Evolutionary conservation across 148 eudicot species (phyloP), one percentile per base, ranked within the genome.

Genomic region (Camellia lanceoleosa): DNA sequence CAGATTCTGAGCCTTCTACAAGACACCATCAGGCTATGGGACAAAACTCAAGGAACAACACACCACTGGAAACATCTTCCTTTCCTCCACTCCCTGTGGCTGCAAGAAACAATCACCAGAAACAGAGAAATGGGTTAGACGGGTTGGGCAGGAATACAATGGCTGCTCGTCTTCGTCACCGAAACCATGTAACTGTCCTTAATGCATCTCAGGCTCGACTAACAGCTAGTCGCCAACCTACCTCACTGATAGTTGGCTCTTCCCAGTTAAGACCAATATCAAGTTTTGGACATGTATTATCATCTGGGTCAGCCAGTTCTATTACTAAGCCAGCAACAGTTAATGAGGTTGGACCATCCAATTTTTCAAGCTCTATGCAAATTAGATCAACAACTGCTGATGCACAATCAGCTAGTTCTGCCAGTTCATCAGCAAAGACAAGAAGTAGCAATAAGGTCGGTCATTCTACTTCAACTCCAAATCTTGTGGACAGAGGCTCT

Each of bases 51-150:
- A 72, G 65, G 7, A 49, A 47, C n/a, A 83, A 78, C 79, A 87
- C 80, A 30, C 82, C 84, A 56, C 88, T 92, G 1, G 81, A 78
- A 79, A 90, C 84, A 73, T 89, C 94, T 71, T 84, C 90, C 55
- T 94, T 94, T 78, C 97, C 98, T 80, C 98, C 97, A 47, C 93
- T 92, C 2, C 64, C 91, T 20, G 75, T 68, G 56, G 85, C 85
- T 12, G 81, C 97, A 49, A 79, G 81, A 67, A 81, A 84, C 74
- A 84, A 84, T 84, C 90, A 85, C 61, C 93, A 85, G 64, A 89
- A 74, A 41, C 30, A 90, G 51, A 87, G 74, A 47, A 80, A 75
- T 66, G 82, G 87, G 15, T 71, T 86, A 43, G 84, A 85, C 74
- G 83, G 82, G 63, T 59, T 68, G 52, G 81, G 88, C 43, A 86